Evolutionary conservation across 208 protist genomes (phyloP).

Genomic region (Crithidia acanthocephali): DNA sequence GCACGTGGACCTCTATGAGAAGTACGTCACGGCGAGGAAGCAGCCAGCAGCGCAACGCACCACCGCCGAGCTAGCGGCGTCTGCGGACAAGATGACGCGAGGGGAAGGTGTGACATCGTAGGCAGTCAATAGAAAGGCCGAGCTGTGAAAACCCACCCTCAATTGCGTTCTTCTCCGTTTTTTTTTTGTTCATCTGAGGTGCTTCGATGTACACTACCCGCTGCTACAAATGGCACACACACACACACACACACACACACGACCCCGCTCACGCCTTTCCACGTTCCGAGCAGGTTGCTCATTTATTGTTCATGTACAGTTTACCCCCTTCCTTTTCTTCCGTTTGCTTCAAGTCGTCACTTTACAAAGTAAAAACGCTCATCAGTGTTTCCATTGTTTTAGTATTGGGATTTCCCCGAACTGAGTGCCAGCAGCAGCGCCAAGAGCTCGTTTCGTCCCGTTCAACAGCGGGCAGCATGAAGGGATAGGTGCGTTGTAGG

Average conservation of each 20-base stretch:
- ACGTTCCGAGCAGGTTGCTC: too few species aligned
- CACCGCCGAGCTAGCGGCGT: slow-evolving; percentile 37
- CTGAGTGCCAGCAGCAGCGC: too few species aligned
- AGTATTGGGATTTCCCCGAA: too few species aligned
- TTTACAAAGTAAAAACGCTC: too few species aligned
- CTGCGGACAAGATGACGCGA: slow-evolving; percentile 64
- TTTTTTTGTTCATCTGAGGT: neutral
- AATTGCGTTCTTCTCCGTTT: neutral
- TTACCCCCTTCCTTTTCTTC: neutral
- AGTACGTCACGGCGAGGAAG: slow-evolving; percentile 62
- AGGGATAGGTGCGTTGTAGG: too few species aligned
- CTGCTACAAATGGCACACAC: too few species aligned
- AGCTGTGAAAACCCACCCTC: neutral
- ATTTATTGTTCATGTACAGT: neutral
- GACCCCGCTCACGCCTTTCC: too few species aligned
- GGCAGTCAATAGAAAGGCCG: neutral
- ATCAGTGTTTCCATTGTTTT: too few species aligned
- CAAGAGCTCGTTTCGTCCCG: too few species aligned
- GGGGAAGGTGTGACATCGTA: slow-evolving; percentile 57
- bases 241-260: too few species aligned
- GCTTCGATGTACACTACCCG: neutral
- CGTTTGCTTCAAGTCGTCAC: too few species aligned
- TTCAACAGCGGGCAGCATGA: too few species aligned
- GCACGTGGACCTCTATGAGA: slow-evolving; percentile 78
- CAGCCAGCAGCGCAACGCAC: slow-evolving; percentile 35